A percentile compares a stretch with the other conserved stretches of the same genome.
Conservation (phyloP, 2,329 filamentous ascomycete genomes). For the Ophiobolus disseminans region DNA sequence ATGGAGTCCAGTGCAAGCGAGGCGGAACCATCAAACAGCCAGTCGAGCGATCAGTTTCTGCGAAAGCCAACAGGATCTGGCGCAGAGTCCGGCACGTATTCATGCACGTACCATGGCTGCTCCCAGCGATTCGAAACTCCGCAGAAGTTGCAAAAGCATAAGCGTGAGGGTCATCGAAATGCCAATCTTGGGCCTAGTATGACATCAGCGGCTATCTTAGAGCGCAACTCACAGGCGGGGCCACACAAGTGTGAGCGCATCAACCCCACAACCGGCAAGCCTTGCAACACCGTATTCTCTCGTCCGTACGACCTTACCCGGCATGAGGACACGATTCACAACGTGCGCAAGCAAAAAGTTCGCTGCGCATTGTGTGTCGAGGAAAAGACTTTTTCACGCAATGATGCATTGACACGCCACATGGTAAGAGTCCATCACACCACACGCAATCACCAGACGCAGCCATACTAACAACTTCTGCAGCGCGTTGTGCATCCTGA, state of each 20-base stretch:
- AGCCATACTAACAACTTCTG: slow-evolving; percentile 29
- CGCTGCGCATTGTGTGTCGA: slow-evolving; percentile 91
- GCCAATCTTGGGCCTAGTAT: slow-evolving; percentile 52
- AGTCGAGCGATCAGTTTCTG: slow-evolving; percentile 46
- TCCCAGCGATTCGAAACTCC: slow-evolving; percentile 87
- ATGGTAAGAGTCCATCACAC: slow-evolving; percentile 59
- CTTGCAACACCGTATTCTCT: slow-evolving; percentile 93
- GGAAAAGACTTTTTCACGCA: slow-evolving; percentile 95
- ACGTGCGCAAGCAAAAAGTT: slow-evolving; percentile 91
- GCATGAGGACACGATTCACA: slow-evolving; percentile 98
- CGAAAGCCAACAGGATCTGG: slow-evolving; percentile 68
- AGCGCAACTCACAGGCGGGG: slow-evolving; percentile 84
- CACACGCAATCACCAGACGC: slow-evolving; percentile 10
- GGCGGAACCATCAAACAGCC: slow-evolving; percentile 52
- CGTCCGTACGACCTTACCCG: slow-evolving; percentile 94
- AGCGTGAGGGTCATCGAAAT: slow-evolving; percentile 84
- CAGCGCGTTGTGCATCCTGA: slow-evolving; percentile 87
- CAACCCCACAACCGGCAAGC: slow-evolving; percentile 93
- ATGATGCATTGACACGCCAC: slow-evolving; percentile 91
- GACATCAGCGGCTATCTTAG: slow-evolving; percentile 63
- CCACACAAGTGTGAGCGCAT: slow-evolving; percentile 92
- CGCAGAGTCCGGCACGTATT: slow-evolving; percentile 88
- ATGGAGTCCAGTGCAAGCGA: slow-evolving; percentile 69
- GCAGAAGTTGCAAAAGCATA: slow-evolving; percentile 88
- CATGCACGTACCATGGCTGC: slow-evolving; percentile 94